phyloP scores from a whole-genome alignment of 805 yeast species.

The Metschnikowia colocasiae region DNA sequence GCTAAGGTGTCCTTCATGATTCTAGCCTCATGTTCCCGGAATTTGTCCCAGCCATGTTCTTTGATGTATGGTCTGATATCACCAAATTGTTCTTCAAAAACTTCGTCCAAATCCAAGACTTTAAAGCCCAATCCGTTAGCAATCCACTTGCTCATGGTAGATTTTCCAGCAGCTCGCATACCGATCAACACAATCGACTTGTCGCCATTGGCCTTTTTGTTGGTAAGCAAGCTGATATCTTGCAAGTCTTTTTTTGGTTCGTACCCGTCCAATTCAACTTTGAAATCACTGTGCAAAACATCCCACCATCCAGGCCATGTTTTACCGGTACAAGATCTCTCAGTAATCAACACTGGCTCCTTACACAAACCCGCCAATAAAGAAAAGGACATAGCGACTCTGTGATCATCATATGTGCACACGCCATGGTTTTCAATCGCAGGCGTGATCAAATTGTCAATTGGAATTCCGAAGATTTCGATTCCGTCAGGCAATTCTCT shows the following conservation, averaged over 20 bases:
- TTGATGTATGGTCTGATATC: conserved; percentile 61
- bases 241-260: conserved; percentile 37
- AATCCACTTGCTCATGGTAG: conserved; percentile 79
- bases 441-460: conserved; percentile 54
- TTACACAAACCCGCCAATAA: conserved; percentile 71
- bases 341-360: conserved; percentile 68
- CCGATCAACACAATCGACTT: conserved; percentile 80
- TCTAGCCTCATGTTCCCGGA: conserved; percentile 63
- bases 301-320: conserved; percentile 99
- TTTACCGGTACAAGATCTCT: conserved; percentile 90
- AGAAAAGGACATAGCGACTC: conserved; percentile 97
- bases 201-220: conserved; percentile 34
- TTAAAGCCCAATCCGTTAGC: conserved; percentile 64
- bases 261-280: conserved; percentile 65
- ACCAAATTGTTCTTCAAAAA: conserved; percentile 54
- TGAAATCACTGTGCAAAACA: conserved; percentile 64
- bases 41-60: conserved; percentile 79
- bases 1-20: conserved; percentile 50
- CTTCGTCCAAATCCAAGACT: conserved; percentile 72
- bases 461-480: conserved; percentile 68
- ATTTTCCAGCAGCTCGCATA: conserved; percentile 97
- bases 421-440: conserved; percentile 51
- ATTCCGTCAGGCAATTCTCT: conserved; percentile 91
- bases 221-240: conserved; percentile 18
- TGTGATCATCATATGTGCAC: conserved; percentile 86